A percentile compares a stretch with the other conserved stretches of the same genome.
Evolutionary conservation across 768 basidiomycete species (phyloP).

Genomic region (Russula ochroleuca): DNA sequence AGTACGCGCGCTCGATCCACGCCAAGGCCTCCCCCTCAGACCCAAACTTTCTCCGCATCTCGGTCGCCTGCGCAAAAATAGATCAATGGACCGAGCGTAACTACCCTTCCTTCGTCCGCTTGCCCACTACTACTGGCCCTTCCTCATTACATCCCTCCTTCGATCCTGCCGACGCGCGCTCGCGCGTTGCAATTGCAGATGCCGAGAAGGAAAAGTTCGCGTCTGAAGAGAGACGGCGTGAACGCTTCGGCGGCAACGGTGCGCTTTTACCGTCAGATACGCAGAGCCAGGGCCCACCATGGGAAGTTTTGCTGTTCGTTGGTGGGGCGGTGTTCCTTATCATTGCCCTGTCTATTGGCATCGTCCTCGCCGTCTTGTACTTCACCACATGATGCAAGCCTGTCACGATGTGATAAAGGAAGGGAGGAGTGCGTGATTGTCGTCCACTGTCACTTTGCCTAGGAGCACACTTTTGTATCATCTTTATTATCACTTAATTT

Average conservation of each 20-base stretch:
- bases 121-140: slow-evolving; percentile 26
- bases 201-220: slow-evolving; percentile 38
- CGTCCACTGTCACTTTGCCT: not conserved
- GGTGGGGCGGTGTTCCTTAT: slow-evolving; percentile 26
- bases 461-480: not conserved
- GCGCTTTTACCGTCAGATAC: not conserved
- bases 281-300: slow-evolving; percentile 30
- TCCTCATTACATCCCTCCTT: slow-evolving; percentile 31
- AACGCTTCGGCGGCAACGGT: slow-evolving; percentile 2
- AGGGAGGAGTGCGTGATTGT: not conserved
- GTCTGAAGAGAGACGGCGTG: slow-evolving; percentile 40
- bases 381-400: slow-evolving; percentile 10
- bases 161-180: slow-evolving; percentile 54
- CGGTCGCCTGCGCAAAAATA: slow-evolving; percentile 78
- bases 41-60: slow-evolving; percentile 80
- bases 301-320: slow-evolving; percentile 28
- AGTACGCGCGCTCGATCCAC: slow-evolving; percentile 79
- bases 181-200: slow-evolving; percentile 44
- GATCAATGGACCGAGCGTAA: slow-evolving; percentile 92
- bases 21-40: slow-evolving; percentile 72
- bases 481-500: slow-evolving; percentile 4
- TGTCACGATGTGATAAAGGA: too few species aligned
- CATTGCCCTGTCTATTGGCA: slow-evolving; percentile 21
- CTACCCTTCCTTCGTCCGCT: slow-evolving; percentile 83
- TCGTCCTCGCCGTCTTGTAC: slow-evolving; percentile 26